Percentiles rank a stretch among this genome's conserved stretches.
phyloP scores from a whole-genome alignment of 345 rosid species.

The Dipteronia sinensis region DNA sequence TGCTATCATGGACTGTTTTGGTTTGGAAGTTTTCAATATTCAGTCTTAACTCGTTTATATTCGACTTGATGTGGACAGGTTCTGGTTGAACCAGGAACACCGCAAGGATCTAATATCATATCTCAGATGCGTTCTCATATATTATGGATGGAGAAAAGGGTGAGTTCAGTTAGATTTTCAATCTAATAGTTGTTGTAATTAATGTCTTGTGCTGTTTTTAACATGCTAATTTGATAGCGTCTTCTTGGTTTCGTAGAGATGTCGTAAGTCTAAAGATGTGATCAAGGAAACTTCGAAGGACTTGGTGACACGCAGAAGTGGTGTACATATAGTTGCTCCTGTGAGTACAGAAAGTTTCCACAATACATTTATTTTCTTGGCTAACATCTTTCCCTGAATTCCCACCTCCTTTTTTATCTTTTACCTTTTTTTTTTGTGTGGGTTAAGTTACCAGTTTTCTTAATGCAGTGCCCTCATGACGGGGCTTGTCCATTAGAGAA shows the following conservation, averaged over 20 bases:
- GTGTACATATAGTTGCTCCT: constrained; percentile 89
- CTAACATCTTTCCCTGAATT: neutral
- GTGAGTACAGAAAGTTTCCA: constrained; percentile 48
- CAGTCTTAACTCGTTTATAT: neutral
- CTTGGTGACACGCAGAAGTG: constrained; percentile 57
- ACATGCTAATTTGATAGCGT: constrained; percentile 21
- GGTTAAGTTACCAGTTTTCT: constrained; percentile 15
- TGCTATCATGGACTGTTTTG: neutral
- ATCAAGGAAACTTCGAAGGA: constrained; percentile 49
- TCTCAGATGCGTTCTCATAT: constrained; percentile 95
- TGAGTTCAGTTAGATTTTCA: constrained; percentile 26
- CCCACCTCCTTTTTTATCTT: neutral
- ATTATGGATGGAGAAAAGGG: constrained; percentile 97
- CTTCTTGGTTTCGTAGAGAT: constrained; percentile 52
- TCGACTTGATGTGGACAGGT: constrained; percentile 49
- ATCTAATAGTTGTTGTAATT: neutral
- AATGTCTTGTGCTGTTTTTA: neutral
- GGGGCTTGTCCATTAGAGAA: constrained; percentile 85
- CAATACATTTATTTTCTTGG: neutral
- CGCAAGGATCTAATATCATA: constrained; percentile 87
- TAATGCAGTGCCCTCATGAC: constrained; percentile 89
- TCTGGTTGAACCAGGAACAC: constrained; percentile 92
- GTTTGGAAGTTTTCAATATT: neutral
- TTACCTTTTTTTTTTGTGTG: neutral
- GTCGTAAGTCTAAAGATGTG: constrained; percentile 47